These are phyloP conservation scores for Dioscorea cayenensis DNA, from an alignment of 116 monocot genomes.

Conservation along the genomic window DNA sequence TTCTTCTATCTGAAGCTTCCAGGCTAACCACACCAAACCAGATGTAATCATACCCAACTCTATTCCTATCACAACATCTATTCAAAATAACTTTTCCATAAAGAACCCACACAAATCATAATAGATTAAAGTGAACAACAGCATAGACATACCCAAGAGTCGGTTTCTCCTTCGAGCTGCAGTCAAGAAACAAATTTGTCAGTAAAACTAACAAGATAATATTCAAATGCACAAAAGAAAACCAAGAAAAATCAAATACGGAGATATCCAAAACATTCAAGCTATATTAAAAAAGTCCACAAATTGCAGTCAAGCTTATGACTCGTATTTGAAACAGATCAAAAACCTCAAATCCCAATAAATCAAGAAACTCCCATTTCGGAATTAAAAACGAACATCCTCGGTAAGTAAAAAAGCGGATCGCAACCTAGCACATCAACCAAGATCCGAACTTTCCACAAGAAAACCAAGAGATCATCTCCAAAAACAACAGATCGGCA, in stretches of 20 bases:
- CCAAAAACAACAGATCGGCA: background rate
- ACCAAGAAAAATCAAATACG: background rate
- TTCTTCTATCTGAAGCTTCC: too few relatives aligned
- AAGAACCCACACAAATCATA: background rate
- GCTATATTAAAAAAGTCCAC: too few relatives aligned
- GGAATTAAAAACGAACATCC: too few relatives aligned
- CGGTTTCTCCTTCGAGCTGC: constrained; percentile 97
- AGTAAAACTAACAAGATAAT: background rate
- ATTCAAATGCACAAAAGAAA: background rate
- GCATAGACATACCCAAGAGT: constrained; percentile 58
- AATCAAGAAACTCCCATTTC: too few relatives aligned
- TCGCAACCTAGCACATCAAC: background rate
- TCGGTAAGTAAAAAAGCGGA: background rate
- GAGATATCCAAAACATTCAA: background rate
- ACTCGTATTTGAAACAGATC: too few relatives aligned
- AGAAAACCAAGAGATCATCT: background rate
- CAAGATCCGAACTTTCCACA: background rate
- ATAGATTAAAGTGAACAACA: background rate
- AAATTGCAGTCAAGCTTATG: too few relatives aligned
- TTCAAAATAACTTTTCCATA: background rate
- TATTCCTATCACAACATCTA: background rate
- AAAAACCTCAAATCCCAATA: too few relatives aligned
- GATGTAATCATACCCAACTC: too few relatives aligned
- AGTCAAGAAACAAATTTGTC: background rate
- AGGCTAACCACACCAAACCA: too few relatives aligned